Evolutionary conservation across 1,284 basidiomycete genomes (phyloP).

Genomic region (Cryptococcus sp.): DNA sequence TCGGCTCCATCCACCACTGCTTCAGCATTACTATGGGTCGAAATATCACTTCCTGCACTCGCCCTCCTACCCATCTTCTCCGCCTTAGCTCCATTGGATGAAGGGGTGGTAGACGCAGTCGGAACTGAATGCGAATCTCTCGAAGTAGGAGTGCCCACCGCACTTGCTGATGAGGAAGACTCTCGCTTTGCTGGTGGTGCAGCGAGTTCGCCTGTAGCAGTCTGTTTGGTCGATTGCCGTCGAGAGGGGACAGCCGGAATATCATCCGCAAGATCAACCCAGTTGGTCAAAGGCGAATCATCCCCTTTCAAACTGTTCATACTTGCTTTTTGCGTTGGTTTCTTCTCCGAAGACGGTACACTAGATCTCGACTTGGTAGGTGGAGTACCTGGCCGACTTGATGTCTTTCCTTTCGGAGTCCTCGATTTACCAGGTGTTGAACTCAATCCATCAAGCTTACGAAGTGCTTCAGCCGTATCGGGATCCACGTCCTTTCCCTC

Average conservation of each 20-base stretch:
- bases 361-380: slow-evolving; percentile 12
- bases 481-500: slow-evolving; percentile 55
- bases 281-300: slow-evolving; percentile 29
- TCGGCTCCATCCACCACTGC: slow-evolving; percentile 60
- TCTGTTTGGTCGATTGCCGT: neutral
- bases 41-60: slow-evolving; percentile 79
- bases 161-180: slow-evolving; percentile 84
- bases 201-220: neutral
- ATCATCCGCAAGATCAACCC: slow-evolving; percentile 31
- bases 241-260: slow-evolving; percentile 4
- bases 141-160: slow-evolving; percentile 54
- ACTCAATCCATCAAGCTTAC: slow-evolving; percentile 86
- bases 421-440: slow-evolving; percentile 61
- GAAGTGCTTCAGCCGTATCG: slow-evolving; percentile 81
- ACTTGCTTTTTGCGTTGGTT: slow-evolving; percentile 8
- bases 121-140: slow-evolving; percentile 32
- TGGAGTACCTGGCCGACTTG: slow-evolving; percentile 72
- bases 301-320: slow-evolving; percentile 13
- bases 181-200: slow-evolving; percentile 59
- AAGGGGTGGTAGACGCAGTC: slow-evolving; percentile 60
- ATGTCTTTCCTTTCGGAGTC: slow-evolving; percentile 31
- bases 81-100: slow-evolving; percentile 51
- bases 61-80: slow-evolving; percentile 25
- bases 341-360: slow-evolving; percentile 46
- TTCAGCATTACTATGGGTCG: slow-evolving; percentile 54